phyloP scores from a whole-genome alignment of 78 protist genomes.

The Dictyostelium firmibasis region DNA sequence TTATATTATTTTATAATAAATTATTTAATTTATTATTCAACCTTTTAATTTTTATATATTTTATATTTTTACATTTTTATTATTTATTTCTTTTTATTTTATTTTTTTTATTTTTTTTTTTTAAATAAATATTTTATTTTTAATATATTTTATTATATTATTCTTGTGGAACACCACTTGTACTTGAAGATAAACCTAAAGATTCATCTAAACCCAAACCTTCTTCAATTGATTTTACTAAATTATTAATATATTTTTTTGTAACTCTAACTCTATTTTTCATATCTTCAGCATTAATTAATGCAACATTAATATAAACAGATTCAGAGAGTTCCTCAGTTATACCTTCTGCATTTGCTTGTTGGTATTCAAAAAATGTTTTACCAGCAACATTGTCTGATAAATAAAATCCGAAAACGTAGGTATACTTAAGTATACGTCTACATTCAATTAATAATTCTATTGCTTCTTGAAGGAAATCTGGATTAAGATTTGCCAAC shows the following conservation, averaged over 20 bases:
- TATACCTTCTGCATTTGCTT: constrained; percentile 86
- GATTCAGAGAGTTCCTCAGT: constrained; percentile 69
- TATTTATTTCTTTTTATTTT: too few relatives aligned
- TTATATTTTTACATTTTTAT: too few relatives aligned
- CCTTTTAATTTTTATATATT: too few relatives aligned
- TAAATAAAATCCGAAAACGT: constrained; percentile 80
- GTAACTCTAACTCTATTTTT: constrained; percentile 77
- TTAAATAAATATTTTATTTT: too few relatives aligned
- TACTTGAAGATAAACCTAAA: constrained; percentile 3
- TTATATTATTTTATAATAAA: too few relatives aligned
- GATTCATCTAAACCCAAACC: constrained; percentile 67
- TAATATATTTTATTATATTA: not conserved
- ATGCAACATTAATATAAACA: constrained; percentile 49
- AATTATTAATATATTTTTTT: constrained; percentile 60
- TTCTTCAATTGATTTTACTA: constrained; percentile 73
- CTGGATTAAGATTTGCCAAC: constrained; percentile 63
- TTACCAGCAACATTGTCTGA: constrained; percentile 35
- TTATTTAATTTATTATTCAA: too few relatives aligned
- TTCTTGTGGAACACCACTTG: constrained; percentile 42
- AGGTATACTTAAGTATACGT: constrained; percentile 77
- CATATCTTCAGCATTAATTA: constrained; percentile 72
- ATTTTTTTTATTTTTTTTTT: too few relatives aligned
- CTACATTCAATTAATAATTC: constrained; percentile 66
- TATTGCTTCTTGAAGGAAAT: constrained; percentile 48
- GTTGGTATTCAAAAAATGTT: constrained; percentile 82